Evolutionary conservation across 495 filamentous ascomycete species (phyloP), one percentile per base, ranked within the genome.

Genomic region (Annulohypoxylon stygium): DNA sequence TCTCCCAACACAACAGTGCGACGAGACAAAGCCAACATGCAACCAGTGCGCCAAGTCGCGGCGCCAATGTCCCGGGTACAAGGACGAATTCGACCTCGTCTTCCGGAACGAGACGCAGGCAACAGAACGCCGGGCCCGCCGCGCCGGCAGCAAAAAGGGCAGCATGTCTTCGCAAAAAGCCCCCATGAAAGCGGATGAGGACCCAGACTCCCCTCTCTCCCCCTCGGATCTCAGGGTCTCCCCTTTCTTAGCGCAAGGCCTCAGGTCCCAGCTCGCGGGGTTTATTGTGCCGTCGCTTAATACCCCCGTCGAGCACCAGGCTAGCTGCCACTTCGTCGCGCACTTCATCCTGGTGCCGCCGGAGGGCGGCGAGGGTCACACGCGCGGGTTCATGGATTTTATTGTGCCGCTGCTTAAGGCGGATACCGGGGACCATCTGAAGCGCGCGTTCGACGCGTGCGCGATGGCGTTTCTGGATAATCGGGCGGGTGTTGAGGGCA

Each of bases 11-110:
- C 41, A 6, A 39, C 51, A 90, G 88, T 93, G 91, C 78, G 91
- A 93, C 75, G 90, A 92, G 78, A 87, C 84, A 39, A 88, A 87
- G 70, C 90, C 91, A 20, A 86, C 85, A 6, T 93, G 91, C 78
- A 86, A 86, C 39, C 90, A 92, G 76, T 93, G 91, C 74, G 73
- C 82, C 73, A 91, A 90, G 67, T 89, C 90, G 53, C 86, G 88
- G 67, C 85, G 90, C 60, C 82, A 84, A 64, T 93, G 91, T 79
- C 90, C 90, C 4, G 91, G 91, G 61, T 92, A 92, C 77, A 84
- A 84, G 65, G 85, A 91, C 73, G 88, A 90, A 18, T 90, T 93
- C 66, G 91, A 93, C 75, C 77, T 93, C 11, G 83, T 92, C 57
- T 85, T 92, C 54, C 85, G 91, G 41, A 89, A 91, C 74, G 88